Evolutionary conservation across 163 green algal genomes (phyloP), one percentile per base, ranked within the genome.

Genomic region (Chlamydomonas reinhardtii): DNA sequence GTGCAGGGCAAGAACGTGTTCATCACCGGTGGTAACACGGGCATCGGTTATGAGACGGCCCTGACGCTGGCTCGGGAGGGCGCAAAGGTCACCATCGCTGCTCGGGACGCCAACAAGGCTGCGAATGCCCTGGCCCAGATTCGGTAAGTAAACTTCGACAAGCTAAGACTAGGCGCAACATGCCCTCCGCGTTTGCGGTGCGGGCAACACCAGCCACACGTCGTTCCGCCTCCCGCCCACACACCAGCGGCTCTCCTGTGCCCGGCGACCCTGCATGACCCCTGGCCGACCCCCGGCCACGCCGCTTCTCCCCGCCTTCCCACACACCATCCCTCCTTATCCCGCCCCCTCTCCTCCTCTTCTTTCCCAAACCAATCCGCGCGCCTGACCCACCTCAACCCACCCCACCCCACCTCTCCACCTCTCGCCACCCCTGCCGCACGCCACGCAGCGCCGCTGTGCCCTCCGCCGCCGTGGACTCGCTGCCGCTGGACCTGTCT

Each of bases 11-110:
- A 73, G 66, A 27, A 25, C 15, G 73, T 87, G 9, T 29, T 90
- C 22, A 91, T 90, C n/a, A 91, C 86, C 16, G 90, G 90, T 16
- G 91, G 83, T 19, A 94, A 92, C 70, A 91, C 90, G 35, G 92
- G 92, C 70, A 94, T 94, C 61, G 92, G 92, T 1, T 92, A 84
- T 61, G 90, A 95, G 80, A 93, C 91, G 1, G 92, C 92, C 27
- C 89, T 89, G 66, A 78, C 68, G 4, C 86, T 95, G 37, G 61
- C 35, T 2, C 20, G 34, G 4, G 73, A 94, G 68, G 89, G 89
- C 25, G 90, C 88, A 37, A 54, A 88, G 16, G 91, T 94, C 17
- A 91, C 88, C 5, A 88, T 95, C 29, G 90, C 81, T 15, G 93
- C 87, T 85, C 75, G 92, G 0, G 81, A 93, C 48, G 0, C 62